Conservation (phyloP, 768 basidiomycete species). For the Calocybe gangraenosa region DNA sequence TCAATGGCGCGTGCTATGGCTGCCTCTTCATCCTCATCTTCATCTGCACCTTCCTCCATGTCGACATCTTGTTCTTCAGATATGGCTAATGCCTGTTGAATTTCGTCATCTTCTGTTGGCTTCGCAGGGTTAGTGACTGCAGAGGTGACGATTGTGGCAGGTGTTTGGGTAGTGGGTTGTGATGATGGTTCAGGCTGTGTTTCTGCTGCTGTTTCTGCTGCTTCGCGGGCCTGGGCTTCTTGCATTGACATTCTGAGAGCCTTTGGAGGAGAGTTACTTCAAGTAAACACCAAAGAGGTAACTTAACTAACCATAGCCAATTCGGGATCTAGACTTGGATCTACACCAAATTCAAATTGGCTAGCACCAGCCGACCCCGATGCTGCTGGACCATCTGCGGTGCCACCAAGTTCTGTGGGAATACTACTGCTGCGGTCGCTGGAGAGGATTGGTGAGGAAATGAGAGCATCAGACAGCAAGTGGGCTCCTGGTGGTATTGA, state of each 20-base stretch:
- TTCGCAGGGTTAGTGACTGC: slow-evolving; percentile 31
- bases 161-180: slow-evolving; percentile 23
- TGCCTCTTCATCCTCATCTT: slow-evolving; percentile 80
- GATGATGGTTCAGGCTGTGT: slow-evolving; percentile 29
- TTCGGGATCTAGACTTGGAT: slow-evolving; percentile 94
- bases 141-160: slow-evolving; percentile 19
- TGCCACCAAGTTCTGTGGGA: slow-evolving; percentile 54
- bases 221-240: slow-evolving; percentile 81
- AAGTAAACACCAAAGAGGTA: background rate
- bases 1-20: slow-evolving; percentile 88
- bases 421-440: slow-evolving; percentile 69
- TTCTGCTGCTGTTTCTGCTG: slow-evolving; percentile 43
- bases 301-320: slow-evolving; percentile 77
- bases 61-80: slow-evolving; percentile 61
- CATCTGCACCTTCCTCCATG: slow-evolving; percentile 34
- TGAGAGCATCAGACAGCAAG: slow-evolving; percentile 79
- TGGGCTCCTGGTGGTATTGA: slow-evolving; percentile 72
- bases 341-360: slow-evolving; percentile 86
- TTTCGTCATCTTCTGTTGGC: slow-evolving; percentile 65
- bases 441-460: slow-evolving; percentile 78
- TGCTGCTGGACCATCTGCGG: slow-evolving; percentile 41
- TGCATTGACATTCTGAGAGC: slow-evolving; percentile 97
- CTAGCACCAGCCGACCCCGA: slow-evolving; percentile 43
- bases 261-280: slow-evolving; percentile 33
- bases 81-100: slow-evolving; percentile 75